A percentile compares a stretch with the other conserved stretches of the same genome.
These are phyloP conservation scores for Lachancea nothofagi DNA, from an alignment of 805 yeast species.

Conservation along the genomic window DNA sequence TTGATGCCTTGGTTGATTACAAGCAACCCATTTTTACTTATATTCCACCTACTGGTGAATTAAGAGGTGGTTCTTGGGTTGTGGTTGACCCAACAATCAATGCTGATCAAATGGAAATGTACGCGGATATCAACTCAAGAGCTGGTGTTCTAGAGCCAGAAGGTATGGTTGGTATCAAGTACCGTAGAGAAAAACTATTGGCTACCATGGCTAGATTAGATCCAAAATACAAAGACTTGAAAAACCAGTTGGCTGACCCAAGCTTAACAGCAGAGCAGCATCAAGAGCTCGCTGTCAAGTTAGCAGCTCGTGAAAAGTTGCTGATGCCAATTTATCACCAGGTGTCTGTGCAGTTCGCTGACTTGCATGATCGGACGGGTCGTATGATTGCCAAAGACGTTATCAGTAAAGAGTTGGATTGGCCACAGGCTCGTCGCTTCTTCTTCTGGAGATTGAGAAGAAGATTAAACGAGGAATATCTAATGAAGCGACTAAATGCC, in stretches of 20 bases:
- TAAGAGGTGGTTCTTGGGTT: slow-evolving; percentile 99
- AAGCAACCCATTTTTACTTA: slow-evolving; percentile 95
- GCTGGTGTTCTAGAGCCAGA: slow-evolving; percentile 99
- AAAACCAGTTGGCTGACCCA: slow-evolving; percentile 49
- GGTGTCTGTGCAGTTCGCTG: slow-evolving; percentile 93
- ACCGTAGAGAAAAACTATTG: slow-evolving; percentile 85
- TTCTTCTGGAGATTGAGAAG: slow-evolving; percentile 99
- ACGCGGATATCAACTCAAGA: slow-evolving; percentile 91
- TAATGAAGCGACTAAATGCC: slow-evolving; percentile 66
- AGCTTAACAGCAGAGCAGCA: slow-evolving; percentile 59
- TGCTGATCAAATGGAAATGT: slow-evolving; percentile 98
- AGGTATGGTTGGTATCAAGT: slow-evolving; percentile 98
- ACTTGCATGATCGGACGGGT: slow-evolving; percentile 93
- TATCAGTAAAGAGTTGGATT: slow-evolving; percentile 76
- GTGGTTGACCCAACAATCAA: slow-evolving; percentile 98
- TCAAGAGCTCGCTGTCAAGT: slow-evolving; percentile 54
- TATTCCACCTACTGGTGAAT: slow-evolving; percentile 97
- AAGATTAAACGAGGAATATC: slow-evolving; percentile 87
- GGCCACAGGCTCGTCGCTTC: slow-evolving; percentile 86
- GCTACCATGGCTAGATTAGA: slow-evolving; percentile 92
- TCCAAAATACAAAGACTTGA: slow-evolving; percentile 61
- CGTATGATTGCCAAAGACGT: slow-evolving; percentile 96
- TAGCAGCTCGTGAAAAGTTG: slow-evolving; percentile 71
- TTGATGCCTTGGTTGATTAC: slow-evolving; percentile 92
- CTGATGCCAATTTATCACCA: slow-evolving; percentile 87